Base-by-base conservation (phyloP, 164 flowering plant species). In the Annona squamosa region DNA sequence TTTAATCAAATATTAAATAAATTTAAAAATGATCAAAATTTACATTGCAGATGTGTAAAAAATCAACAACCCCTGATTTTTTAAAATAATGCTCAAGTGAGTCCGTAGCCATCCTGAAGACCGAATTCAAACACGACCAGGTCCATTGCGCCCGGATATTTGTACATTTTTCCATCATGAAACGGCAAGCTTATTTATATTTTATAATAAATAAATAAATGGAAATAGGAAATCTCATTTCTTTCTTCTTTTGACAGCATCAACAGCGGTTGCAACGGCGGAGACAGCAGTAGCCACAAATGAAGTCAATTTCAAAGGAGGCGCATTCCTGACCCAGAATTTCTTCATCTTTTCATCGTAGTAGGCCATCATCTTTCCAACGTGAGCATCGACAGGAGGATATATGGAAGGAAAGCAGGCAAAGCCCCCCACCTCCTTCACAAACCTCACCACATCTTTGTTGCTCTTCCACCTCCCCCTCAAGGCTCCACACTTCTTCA, bases 391-490 rank as follows among this genome's bases (percentile, higher is more conserved):
- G 62, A 73, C 48, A 18, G 70, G 63, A 19, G 75, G 75, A 13
- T 65, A 73, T 6, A 37, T n/a, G 41, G 75, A 73, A 17, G 62
- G 69, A 63, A 47, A 48, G 63, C 70, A 47, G 26, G 63, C 69
- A 67, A 41, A 65, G 10, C 75, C 69, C 45, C 45, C 59, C 19
- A 61, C 67, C 41, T 42, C 46, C 73, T 71, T 61, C 73, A 62
- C 73, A 45, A 71, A 16, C 17, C 45, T n/a, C 52, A 71, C 65
- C 43, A 72, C 62, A 7, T 72, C 69, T 48, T 65, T 46, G 6
- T 65, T 62, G 4, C 45, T 48, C 64, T 43, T 65, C 75, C 75
- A 72, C 47, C 44, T 46, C 5, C 73, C 73, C 52, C 42, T 59
- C 69, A 72, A 6, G 16, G 65, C 42, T 17, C 69, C 75, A 48